Base-by-base conservation (phyloP, 306 rosid species). In the Cyclanthera cordifolia region DNA sequence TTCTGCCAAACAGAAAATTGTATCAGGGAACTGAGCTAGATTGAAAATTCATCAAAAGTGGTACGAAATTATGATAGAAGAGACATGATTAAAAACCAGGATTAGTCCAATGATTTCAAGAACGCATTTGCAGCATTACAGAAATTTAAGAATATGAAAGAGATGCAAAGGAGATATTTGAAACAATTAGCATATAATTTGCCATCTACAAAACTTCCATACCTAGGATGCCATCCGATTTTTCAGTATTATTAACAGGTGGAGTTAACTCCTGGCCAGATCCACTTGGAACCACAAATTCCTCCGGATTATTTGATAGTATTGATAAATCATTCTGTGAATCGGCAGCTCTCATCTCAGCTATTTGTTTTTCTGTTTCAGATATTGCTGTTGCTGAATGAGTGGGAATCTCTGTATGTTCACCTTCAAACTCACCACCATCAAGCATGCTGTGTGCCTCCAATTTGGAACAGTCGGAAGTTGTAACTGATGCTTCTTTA, bases 141-240 rank as follows among this genome's bases (percentile, higher is more conserved):
- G 20, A 45, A 65, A 45, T 13, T 45, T 21, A 23, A 19, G 13
- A 61, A 34, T 50, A 17, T 34, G 41, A 10, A 60, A 60, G 28
- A 37, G 16, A 5, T 61, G 67, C 46, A 16, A 16, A 60, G 30
- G 20, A 41, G 52, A 64, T n/a, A 64, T 43, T 24, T 64, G 34
- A 64, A 64, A 65, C 53, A 23, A 32, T 20, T 37, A 53, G 39
- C 25, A 17, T 53, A 53, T 37, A 21, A 11, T 39, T 39, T 37
- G 19, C 34, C 28, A 8, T 19, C 50, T 10, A 23, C 53, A 48
- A 69, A 54, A 51, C 60, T 74, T 75, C 34, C 80, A 32, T 87
- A 90, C 96, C 96, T 70, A 79, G 55, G 60, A 78, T 69, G 75
- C 75, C 83, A 69, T 81, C 85, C 9, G 82, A 58, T 72, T 79